Percentiles rank a stretch among this genome's conserved stretches.
These are phyloP conservation scores for Penicillium hesseltinei DNA, from an alignment of 2,329 filamentous ascomycete species.

Conservation along the genomic window DNA sequence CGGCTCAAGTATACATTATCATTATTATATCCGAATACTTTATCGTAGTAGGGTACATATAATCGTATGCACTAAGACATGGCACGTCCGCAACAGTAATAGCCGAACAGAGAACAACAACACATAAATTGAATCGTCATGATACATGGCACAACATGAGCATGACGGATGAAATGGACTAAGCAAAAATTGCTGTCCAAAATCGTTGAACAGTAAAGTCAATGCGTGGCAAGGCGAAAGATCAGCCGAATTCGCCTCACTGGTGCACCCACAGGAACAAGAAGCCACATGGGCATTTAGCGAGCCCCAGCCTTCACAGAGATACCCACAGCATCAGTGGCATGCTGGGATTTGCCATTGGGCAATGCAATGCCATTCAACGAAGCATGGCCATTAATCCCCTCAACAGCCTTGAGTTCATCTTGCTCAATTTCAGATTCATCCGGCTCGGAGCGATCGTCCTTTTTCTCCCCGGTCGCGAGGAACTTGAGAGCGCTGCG, in stretches of 20 bases:
- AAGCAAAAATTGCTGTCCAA: too few relatives aligned
- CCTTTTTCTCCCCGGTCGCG: slow-evolving; percentile 32
- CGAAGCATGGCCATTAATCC: not conserved
- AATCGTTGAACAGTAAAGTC: not conserved
- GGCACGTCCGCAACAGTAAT: not conserved
- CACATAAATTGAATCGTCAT: not conserved
- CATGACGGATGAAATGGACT: not conserved
- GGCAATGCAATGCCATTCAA: not conserved
- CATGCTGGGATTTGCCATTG: not conserved
- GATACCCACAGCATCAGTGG: not conserved
- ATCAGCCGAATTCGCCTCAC: too few relatives aligned
- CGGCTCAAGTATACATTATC: not conserved
- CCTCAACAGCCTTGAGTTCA: slow-evolving; percentile 20
- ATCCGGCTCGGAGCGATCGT: slow-evolving; percentile 47
- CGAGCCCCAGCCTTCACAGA: not conserved
- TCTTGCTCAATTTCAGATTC: slow-evolving; percentile 54
- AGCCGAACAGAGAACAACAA: not conserved
- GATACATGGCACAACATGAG: not conserved
- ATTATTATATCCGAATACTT: not conserved
- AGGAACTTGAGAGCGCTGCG: slow-evolving; percentile 38
- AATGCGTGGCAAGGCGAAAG: not conserved
- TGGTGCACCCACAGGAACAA: not conserved
- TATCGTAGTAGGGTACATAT: not conserved
- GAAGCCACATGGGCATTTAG: not conserved
- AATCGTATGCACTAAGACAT: not conserved